Conservation (phyloP, 169 alveolate genomes). For the Eimeria acervulina region DNA sequence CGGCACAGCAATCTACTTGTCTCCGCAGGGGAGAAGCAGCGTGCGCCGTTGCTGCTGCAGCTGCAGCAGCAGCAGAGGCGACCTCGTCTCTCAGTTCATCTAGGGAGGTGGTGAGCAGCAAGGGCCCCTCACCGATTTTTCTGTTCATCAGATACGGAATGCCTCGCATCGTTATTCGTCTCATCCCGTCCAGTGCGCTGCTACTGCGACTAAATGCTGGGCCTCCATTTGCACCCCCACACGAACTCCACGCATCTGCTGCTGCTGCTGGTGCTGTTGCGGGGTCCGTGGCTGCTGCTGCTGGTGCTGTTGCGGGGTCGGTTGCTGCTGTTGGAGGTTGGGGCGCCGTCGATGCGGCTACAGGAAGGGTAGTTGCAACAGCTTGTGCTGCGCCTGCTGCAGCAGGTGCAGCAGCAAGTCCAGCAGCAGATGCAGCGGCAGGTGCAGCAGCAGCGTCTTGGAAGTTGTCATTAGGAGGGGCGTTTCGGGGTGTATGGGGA, state of each 20-base stretch:
- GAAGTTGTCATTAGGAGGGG: neutral
- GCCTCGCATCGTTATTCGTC: conserved; percentile 2
- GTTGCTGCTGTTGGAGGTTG: neutral
- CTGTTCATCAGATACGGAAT: conserved; percentile 22
- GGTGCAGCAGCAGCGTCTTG: too few relatives aligned
- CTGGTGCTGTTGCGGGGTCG: neutral
- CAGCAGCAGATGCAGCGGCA: too few relatives aligned
- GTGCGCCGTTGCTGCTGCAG: neutral
- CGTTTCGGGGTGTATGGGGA: neutral
- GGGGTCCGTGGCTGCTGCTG: neutral
- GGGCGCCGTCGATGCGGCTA: neutral
- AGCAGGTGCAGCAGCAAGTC: neutral
- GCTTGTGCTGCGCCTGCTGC: conserved; percentile 7
- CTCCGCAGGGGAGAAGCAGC: neutral
- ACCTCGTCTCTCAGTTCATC: conserved; percentile 35
- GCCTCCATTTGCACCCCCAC: neutral
- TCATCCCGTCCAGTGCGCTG: conserved; percentile 1
- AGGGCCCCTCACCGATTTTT: conserved; percentile 40
- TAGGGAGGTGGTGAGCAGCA: conserved; percentile 33
- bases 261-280: neutral
- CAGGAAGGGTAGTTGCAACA: neutral
- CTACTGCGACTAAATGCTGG: neutral
- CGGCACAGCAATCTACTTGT: neutral
- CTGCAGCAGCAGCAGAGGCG: conserved; percentile 10
- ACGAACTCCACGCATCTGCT: neutral